phyloP scores from a whole-genome alignment of 441 rosid genomes.

The Viola pubescens region DNA sequence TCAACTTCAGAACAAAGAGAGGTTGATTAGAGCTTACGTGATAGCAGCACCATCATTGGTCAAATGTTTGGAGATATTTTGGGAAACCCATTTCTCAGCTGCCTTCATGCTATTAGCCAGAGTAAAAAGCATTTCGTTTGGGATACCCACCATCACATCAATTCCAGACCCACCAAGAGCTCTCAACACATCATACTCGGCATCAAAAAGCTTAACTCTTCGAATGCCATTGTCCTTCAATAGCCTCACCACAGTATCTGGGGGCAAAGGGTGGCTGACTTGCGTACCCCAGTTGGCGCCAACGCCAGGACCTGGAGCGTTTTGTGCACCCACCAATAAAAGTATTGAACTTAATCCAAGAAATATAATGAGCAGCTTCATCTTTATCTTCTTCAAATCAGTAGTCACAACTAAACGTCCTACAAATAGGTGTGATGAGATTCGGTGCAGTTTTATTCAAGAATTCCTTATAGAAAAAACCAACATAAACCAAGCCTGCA shows the following conservation, averaged over 20 bases:
- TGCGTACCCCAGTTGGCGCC: conserved; percentile 98
- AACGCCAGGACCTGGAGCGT: conserved; percentile 29
- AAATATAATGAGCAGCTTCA: conserved; percentile 18
- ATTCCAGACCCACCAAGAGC: conserved; percentile 63
- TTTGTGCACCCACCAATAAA: conserved; percentile 29
- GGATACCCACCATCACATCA: conserved; percentile 96
- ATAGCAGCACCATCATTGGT: conserved; percentile 51
- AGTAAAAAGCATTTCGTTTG: conserved; percentile 73
- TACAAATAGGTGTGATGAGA: background rate
- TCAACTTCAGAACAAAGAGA: background rate
- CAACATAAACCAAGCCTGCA: background rate
- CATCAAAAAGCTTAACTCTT: conserved; percentile 89
- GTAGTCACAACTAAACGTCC: background rate
- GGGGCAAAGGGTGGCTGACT: conserved; percentile 62
- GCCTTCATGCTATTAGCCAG: conserved; percentile 59
- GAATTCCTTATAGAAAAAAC: background rate
- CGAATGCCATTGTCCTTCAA: conserved; percentile 59
- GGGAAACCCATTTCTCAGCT: conserved; percentile 87
- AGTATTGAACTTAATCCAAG: conserved; percentile 26
- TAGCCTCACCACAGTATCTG: conserved; percentile 53
- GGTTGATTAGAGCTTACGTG: conserved; percentile 36
- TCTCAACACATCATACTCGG: conserved; percentile 56
- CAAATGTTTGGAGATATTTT: conserved; percentile 67
- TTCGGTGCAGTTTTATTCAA: background rate
- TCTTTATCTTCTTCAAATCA: conserved; percentile 12